Evolutionary conservation across 2,329 filamentous ascomycete genomes (phyloP).

Genomic region (Lecanicillium sp.): DNA sequence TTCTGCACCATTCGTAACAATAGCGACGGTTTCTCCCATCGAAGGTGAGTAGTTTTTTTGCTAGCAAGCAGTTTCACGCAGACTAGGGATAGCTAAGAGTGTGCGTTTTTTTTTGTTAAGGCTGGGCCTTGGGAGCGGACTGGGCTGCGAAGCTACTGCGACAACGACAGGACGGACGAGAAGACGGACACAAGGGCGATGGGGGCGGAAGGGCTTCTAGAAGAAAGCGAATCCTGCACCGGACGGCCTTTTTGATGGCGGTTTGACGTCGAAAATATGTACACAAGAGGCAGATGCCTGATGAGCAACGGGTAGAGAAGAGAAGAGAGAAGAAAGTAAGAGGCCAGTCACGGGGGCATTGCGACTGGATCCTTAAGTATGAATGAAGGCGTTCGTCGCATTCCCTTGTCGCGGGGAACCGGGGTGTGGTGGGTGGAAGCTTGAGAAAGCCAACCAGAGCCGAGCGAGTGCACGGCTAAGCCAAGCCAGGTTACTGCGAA

Average conservation of each 20-base stretch:
- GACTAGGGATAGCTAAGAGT: neutral
- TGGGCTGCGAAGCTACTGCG: conserved; percentile 1
- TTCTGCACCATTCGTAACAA: conserved; percentile 32
- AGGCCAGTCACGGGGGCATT: conserved; percentile 8
- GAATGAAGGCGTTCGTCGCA: no score
- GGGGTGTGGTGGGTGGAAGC: neutral
- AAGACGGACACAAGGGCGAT: no score
- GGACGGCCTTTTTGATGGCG: no score
- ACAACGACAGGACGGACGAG: neutral
- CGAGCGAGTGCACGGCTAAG: neutral
- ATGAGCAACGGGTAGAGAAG: conserved; percentile 8
- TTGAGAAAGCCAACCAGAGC: neutral
- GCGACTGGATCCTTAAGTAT: no score
- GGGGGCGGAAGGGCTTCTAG: no score
- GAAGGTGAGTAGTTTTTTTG: conserved; percentile 23
- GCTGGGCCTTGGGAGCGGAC: neutral
- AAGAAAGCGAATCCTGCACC: no score
- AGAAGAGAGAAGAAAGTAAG: conserved; percentile 14
- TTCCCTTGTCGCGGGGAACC: neutral
- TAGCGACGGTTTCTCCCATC: conserved; percentile 31
- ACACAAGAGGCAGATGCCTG: conserved; percentile 9
- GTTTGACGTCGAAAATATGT: conserved; percentile 1
- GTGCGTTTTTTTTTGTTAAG: conserved; percentile 3
- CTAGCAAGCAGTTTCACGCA: conserved; percentile 9
- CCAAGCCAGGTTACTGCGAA: neutral